Base-by-base conservation (phyloP, 1,284 basidiomycete genomes). In the Malassezia furfur region DNA sequence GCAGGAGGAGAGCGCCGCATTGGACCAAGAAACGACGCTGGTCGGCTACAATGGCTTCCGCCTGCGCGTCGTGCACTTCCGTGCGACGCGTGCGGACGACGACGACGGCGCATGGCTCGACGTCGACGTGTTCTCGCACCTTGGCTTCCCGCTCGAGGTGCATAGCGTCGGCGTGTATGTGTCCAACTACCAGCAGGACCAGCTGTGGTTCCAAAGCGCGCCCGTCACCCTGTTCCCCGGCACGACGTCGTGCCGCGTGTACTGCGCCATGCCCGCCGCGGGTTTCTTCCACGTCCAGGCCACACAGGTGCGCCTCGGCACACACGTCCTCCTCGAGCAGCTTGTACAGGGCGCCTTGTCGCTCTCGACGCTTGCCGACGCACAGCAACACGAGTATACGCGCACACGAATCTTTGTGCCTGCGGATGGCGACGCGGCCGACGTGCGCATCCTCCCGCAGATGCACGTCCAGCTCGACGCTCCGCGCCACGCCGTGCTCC, bases 261-360 rank as follows among this genome's bases (percentile, higher is more conserved):
- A 59, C 48, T 65, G 64, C 44, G 48, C 62, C 2, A 59, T 65
- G 31, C 57, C 59, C 11, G 61, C 64, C 1, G 41, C 57, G 6
- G 72, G 72, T 7, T 55, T 57, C 10, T 74, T 62, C 37, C 60
- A 62, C 21, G 45, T 74, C 2, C 70, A 72, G 39, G 63, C 68
- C 30, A 65, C 65, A 14, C 72, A 74, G 58, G 52, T 74, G 17
- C 56, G 62, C 0, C 34, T 72, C 6, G 60, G 64, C 7, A 48
- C 52, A 25, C 40, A 70, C 35, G 63, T 72, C 43, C 62, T 68
- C 34, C 64, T 72, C 36, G 70, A 72, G 48, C 55, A 59, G 17
- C 45, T 60, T n/a, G 34, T 52, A 17, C 40, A 49, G 17, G 43
- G 47, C 10, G 36, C 44, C 1, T 15, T 47, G 1, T 19, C 52